Percentiles rank a stretch among this genome's conserved stretches.
Evolutionary conservation across 106 monocot species (phyloP).

Genomic region (Hemerocallis citrina): DNA sequence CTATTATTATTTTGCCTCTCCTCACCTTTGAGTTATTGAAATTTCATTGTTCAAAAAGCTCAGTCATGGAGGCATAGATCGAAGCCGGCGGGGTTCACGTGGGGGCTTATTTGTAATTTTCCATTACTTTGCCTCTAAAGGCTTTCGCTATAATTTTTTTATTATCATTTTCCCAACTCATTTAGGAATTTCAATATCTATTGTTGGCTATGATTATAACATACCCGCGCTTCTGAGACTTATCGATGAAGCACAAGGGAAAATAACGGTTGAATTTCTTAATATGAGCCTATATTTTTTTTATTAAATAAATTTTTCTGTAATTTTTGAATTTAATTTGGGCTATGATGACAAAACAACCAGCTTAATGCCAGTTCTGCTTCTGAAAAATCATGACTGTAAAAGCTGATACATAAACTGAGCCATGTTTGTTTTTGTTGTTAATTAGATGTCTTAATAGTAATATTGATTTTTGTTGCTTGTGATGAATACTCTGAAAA

Average conservation of each 20-base stretch:
- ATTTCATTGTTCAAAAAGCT: background rate
- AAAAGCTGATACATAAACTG: background rate
- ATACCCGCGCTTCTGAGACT: no score
- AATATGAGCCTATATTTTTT: no score
- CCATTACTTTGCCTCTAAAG: slow-evolving; percentile 13
- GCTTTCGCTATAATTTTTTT: background rate
- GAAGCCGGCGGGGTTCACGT: background rate
- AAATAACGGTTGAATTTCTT: no score
- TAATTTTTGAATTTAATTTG: background rate
- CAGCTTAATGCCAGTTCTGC: no score
- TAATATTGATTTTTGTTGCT: background rate
- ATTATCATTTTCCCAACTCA: background rate
- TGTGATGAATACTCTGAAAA: no score
- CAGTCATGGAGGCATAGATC: slow-evolving; percentile 25
- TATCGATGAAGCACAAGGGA: slow-evolving; percentile 23
- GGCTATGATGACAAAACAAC: slow-evolving; percentile 29
- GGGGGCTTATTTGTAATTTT: no score
- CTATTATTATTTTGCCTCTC: background rate
- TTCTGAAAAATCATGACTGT: no score
- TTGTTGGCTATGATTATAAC: no score
- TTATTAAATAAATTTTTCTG: background rate
- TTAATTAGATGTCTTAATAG: background rate
- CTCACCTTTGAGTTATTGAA: slow-evolving; percentile 13
- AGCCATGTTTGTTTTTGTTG: background rate
- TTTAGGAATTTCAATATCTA: no score